Percentiles rank a stretch among this genome's conserved stretches.
These are phyloP conservation scores for Pueraria montana DNA, from an alignment of 306 rosid species.

Conservation along the genomic window DNA sequence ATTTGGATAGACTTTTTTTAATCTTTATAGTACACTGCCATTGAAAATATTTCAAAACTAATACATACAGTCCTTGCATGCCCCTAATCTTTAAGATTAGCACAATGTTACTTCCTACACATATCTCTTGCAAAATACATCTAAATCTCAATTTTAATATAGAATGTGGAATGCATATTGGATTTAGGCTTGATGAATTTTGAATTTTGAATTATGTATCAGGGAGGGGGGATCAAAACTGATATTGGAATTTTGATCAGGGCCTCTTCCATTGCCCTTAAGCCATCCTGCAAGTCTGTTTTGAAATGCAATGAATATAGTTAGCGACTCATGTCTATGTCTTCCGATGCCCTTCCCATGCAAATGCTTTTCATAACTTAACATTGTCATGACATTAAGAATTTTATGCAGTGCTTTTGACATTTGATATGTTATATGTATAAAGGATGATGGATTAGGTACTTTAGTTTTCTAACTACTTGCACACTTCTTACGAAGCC, in stretches of 20 bases:
- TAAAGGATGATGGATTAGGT: slow-evolving; percentile 35
- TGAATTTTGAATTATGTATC: neutral
- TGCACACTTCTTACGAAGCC: slow-evolving; percentile 73
- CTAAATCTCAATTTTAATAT: neutral
- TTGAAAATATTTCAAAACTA: slow-evolving; percentile 21
- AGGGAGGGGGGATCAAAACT: neutral
- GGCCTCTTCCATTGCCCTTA: neutral
- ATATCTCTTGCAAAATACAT: slow-evolving; percentile 17
- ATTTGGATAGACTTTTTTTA: slow-evolving; percentile 16
- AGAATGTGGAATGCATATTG: slow-evolving; percentile 4
- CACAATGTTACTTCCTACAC: neutral
- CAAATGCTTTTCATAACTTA: slow-evolving; percentile 38
- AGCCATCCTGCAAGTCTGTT: neutral
- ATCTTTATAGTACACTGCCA: neutral
- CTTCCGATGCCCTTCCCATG: slow-evolving; percentile 23
- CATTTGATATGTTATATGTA: slow-evolving; percentile 12
- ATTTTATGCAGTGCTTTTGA: slow-evolving; percentile 31
- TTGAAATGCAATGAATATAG: neutral
- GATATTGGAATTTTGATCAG: slow-evolving; percentile 3
- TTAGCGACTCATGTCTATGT: neutral
- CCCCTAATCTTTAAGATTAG: neutral
- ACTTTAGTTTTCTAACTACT: slow-evolving; percentile 35
- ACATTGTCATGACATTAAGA: slow-evolving; percentile 28
- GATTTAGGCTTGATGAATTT: slow-evolving; percentile 1
- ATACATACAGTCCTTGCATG: slow-evolving; percentile 11